Evolutionary conservation across 2,329 filamentous ascomycete genomes (phyloP).

Genomic region (Venturiaceae sp.): DNA sequence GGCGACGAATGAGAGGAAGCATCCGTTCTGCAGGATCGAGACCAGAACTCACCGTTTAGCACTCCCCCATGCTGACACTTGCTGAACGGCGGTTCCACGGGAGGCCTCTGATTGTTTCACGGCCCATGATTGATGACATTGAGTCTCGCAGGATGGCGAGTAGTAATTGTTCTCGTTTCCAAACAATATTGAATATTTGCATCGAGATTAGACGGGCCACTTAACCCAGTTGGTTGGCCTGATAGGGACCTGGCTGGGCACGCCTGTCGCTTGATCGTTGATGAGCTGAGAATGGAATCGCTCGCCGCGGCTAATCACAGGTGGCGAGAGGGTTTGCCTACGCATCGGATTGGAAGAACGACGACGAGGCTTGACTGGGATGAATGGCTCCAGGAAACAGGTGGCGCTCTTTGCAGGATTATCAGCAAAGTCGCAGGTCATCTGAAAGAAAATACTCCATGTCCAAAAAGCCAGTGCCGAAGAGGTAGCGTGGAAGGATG

Average conservation of each 20-base stretch:
- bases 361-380: neutral
- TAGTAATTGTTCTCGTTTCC: too few relatives aligned
- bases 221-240: too few relatives aligned
- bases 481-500: neutral
- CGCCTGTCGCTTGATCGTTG: neutral
- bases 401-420: neutral
- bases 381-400: neutral
- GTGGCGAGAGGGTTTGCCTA: neutral
- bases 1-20: neutral
- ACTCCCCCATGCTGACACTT: neutral
- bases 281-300: neutral
- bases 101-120: neutral
- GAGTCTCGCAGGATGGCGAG: too few relatives aligned
- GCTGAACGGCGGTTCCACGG: neutral
- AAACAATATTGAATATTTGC: too few relatives aligned
- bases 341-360: neutral
- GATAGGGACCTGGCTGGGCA: neutral
- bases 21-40: neutral
- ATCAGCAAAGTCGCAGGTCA: neutral
- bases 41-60: too few relatives aligned
- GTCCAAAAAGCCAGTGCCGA: neutral
- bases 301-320: neutral
- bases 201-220: neutral
- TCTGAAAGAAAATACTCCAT: neutral
- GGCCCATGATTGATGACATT: neutral